Evolutionary conservation across 2,329 filamentous ascomycete species (phyloP).

Genomic region (Apiospora hydei): DNA sequence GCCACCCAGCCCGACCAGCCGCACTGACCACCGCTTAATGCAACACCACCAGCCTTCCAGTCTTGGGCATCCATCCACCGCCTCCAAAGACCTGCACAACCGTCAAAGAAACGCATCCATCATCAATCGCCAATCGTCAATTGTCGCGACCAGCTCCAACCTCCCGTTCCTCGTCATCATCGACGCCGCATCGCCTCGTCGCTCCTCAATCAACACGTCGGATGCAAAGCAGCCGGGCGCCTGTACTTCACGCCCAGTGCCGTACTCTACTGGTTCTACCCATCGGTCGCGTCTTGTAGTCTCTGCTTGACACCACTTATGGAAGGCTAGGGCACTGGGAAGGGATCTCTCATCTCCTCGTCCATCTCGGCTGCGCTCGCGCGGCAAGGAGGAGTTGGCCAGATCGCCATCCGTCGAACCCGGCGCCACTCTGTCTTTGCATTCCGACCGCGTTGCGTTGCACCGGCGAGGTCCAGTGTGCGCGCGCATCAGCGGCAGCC

Average conservation of each 20-base stretch:
- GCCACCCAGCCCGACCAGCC: too few relatives aligned
- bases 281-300: constrained; percentile 4
- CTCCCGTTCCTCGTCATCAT: not conserved
- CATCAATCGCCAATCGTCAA: not conserved
- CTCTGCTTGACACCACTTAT: not conserved
- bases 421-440: not conserved
- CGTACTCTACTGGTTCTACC: constrained; percentile 9
- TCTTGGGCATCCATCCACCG: not conserved
- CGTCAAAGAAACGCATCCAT: not conserved
- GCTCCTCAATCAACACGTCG: not conserved
- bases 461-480: not conserved
- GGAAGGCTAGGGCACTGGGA: constrained; percentile 17
- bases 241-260: constrained; percentile 16
- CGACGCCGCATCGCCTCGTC: not conserved
- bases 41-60: not conserved
- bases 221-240: not conserved
- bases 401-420: constrained; percentile 10
- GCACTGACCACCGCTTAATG: not conserved
- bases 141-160: not conserved
- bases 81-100: too few relatives aligned
- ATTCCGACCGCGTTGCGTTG: not conserved
- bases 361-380: constrained; percentile 7
- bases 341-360: constrained; percentile 3
- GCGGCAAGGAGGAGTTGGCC: constrained; percentile 1
- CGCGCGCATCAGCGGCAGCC: not conserved